phyloP scores from a whole-genome alignment of 2,329 filamentous ascomycete species.

The Chrysoporthe austroafricana region DNA sequence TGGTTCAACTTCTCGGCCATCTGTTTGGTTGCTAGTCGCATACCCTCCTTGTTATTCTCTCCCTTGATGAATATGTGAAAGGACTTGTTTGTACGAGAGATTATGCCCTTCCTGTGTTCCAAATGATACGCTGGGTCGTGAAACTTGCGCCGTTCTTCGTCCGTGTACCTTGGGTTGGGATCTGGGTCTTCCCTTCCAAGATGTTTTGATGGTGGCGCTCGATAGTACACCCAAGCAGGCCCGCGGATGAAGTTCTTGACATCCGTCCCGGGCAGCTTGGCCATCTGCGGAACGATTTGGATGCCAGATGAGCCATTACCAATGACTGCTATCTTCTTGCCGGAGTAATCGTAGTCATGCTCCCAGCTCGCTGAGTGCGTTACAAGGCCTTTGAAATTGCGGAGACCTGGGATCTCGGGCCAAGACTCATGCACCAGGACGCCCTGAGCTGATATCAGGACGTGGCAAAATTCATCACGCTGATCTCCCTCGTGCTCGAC shows the following conservation, averaged over 20 bases:
- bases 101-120: constrained; percentile 47
- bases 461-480: constrained; percentile 54
- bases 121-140: constrained; percentile 59
- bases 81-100: constrained; percentile 34
- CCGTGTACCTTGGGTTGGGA: constrained; percentile 15
- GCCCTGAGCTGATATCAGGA: constrained; percentile 64
- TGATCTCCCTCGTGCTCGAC: constrained; percentile 31
- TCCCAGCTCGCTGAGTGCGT: constrained; percentile 22
- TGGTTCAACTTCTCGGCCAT: constrained; percentile 47
- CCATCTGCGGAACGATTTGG: constrained; percentile 38
- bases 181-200: constrained; percentile 36
- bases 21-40: constrained; percentile 46
- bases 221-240: constrained; percentile 43
- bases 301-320: constrained; percentile 23
- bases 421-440: constrained; percentile 67
- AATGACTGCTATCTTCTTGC: constrained; percentile 17
- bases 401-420: constrained; percentile 53
- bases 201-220: constrained; percentile 38
- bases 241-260: constrained; percentile 41
- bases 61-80: constrained; percentile 44
- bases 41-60: constrained; percentile 25
- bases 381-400: constrained; percentile 17
- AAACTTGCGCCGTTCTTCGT: constrained; percentile 19
- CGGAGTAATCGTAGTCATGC: constrained; percentile 8
- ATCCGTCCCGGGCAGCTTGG: constrained; percentile 40